Evolutionary conservation across 768 basidiomycete genomes (phyloP).

Genomic region (Termitomyces heimii): DNA sequence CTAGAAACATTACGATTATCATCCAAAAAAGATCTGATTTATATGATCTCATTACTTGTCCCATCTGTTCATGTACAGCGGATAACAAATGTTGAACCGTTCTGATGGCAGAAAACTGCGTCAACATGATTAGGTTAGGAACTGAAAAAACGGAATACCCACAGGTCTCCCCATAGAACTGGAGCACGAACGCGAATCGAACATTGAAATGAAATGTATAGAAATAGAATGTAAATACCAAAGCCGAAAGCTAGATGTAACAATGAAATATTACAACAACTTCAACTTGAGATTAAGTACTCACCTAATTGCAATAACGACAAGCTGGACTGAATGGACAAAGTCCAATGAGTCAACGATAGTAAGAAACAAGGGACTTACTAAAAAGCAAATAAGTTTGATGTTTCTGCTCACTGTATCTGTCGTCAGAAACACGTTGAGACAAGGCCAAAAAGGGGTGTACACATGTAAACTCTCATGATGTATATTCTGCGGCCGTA

Average conservation of each 20-base stretch:
- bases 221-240: background rate
- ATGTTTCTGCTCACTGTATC: constrained; percentile 4
- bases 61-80: constrained; percentile 7
- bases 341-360: too few relatives aligned
- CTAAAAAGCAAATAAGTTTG: constrained; percentile 5
- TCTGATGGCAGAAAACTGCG: background rate
- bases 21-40: background rate
- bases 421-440: background rate
- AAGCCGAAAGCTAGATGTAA: constrained; percentile 1
- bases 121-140: background rate
- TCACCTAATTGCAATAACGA: constrained; percentile 6
- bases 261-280: background rate
- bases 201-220: background rate
- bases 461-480: constrained; percentile 9
- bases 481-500: background rate
- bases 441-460: background rate
- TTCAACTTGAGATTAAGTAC: background rate
- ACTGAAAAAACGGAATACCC: background rate
- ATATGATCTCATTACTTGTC: background rate
- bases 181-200: background rate
- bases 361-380: background rate
- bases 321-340: background rate
- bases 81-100: background rate
- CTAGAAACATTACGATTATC: background rate
- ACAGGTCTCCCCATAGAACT: constrained; percentile 10